Percentiles rank a stretch among this genome's conserved stretches.
phyloP scores from a whole-genome alignment of 2,329 filamentous ascomycete genomes.

The Amylocarpus encephaloides region DNA sequence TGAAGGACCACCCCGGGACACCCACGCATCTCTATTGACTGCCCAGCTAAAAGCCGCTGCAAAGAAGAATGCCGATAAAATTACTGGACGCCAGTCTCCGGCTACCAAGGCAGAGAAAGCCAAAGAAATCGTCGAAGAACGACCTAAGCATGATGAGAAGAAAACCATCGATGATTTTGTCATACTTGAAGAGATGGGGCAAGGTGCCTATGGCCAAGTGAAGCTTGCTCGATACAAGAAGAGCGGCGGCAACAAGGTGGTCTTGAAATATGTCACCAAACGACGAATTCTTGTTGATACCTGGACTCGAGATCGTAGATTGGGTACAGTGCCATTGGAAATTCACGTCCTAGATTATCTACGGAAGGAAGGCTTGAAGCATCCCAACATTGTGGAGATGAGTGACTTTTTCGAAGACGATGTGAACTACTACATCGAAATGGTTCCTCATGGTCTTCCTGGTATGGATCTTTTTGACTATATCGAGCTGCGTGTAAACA shows the following conservation, averaged over 20 bases:
- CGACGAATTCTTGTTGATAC: slow-evolving; percentile 94
- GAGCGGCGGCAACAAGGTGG: slow-evolving; percentile 69
- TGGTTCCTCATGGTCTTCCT: slow-evolving; percentile 88
- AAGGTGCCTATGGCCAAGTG: slow-evolving; percentile 95
- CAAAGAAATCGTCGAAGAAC: slow-evolving; percentile 23
- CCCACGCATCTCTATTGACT: slow-evolving; percentile 44
- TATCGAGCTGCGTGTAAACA: slow-evolving; percentile 90
- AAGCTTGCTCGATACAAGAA: slow-evolving; percentile 87
- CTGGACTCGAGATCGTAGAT: slow-evolving; percentile 87
- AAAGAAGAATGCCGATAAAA: slow-evolving; percentile 46
- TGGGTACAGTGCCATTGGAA: slow-evolving; percentile 92
- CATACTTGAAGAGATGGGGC: slow-evolving; percentile 96
- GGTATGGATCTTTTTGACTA: slow-evolving; percentile 99
- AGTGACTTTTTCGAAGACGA: slow-evolving; percentile 71
- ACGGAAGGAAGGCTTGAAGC: slow-evolving; percentile 61
- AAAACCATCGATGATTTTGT: slow-evolving; percentile 85
- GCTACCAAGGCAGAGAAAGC: slow-evolving; percentile 29
- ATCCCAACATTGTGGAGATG: slow-evolving; percentile 69
- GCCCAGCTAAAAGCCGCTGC: slow-evolving; percentile 53
- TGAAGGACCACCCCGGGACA: slow-evolving; percentile 38
- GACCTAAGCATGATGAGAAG: slow-evolving; percentile 48
- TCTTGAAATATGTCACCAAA: slow-evolving; percentile 97
- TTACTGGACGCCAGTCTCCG: slow-evolving; percentile 39
- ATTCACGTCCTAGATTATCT: slow-evolving; percentile 96
- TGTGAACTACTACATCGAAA: slow-evolving; percentile 97